Conservation (phyloP, 176 grass and related monocot species). For the Pontederia crassipes region DNA sequence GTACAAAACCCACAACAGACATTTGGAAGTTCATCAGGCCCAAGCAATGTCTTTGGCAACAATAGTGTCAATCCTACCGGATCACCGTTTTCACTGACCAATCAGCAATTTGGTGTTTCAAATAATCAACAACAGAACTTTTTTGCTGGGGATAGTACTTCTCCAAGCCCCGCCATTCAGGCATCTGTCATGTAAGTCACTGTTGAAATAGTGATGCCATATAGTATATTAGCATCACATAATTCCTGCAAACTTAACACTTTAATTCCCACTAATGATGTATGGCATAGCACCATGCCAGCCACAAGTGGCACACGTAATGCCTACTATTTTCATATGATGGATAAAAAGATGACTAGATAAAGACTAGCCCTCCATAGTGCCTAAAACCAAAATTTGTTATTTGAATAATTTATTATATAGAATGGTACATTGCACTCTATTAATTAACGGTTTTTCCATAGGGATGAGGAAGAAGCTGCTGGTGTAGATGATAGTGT, state of each 20-base stretch:
- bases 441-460: neutral
- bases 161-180: neutral
- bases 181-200: neutral
- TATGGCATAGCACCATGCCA: too few species aligned
- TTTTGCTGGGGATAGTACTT: neutral
- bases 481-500: constrained; percentile 5
- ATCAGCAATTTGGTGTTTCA: constrained; percentile 2
- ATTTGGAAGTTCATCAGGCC: constrained; percentile 1
- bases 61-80: neutral
- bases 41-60: neutral
- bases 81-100: neutral
- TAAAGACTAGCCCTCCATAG: neutral
- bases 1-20: neutral
- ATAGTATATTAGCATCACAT: neutral
- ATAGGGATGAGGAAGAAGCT: neutral
- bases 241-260: neutral
- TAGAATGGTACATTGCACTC: neutral
- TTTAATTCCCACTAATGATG: neutral
- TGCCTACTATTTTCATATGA: too few species aligned
- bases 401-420: neutral
- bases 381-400: neutral
- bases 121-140: constrained; percentile 10
- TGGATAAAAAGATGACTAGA: too few species aligned
- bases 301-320: too few species aligned
- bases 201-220: neutral